Base-by-base conservation (phyloP, 148 eudicot genomes). In the Dianthus caryophyllus region DNA sequence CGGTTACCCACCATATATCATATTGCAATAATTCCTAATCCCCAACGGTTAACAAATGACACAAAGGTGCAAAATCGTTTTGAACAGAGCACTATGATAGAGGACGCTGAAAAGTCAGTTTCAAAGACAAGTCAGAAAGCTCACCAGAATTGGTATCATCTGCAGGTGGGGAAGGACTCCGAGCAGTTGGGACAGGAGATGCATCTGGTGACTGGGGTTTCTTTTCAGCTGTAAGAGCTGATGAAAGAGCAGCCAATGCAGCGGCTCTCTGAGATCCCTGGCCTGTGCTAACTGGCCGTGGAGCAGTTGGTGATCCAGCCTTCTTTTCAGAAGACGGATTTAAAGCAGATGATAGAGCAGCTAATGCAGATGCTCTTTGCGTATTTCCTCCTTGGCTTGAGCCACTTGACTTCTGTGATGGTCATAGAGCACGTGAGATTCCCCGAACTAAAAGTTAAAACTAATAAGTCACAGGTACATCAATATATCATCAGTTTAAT, bases 221-320 rank as follows among this genome's bases (percentile, higher is more conserved):
- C 84, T 83, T 90, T 76, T 94, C 99, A 43, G 92, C 99, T 64
- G 93, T 90, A 62, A 94, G 87, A 73, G 94, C 90, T 49, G 82
- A 74, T 13, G 99, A 94, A 46, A 94, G 82, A 72, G 99, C 97
- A 82, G 99, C 99, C 61, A 88, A 85, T 55, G 99, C 99, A 76
- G 99, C 93, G 59, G 97, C 93, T 78, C 97, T 83, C 78, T 94
- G 99, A 75, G 99, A 84, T 25, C 89, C 89, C 77, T 68, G 84
- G 65, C 81, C 61, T 24, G 71, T 60, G 58, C 80, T 81, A 20
- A 80, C 69, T 22, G 85, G 63, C 74, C 73, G 85, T 22, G 89
- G 64, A 75, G 83, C 48, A 70, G 89, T 41, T 50, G 69, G 58
- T 7, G 68, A 25, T 15, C 66, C 27, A 30, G 58, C 24, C 31